Conservation (phyloP, 2,329 filamentous ascomycete species). For the Coniochaeta ligniaria region DNA sequence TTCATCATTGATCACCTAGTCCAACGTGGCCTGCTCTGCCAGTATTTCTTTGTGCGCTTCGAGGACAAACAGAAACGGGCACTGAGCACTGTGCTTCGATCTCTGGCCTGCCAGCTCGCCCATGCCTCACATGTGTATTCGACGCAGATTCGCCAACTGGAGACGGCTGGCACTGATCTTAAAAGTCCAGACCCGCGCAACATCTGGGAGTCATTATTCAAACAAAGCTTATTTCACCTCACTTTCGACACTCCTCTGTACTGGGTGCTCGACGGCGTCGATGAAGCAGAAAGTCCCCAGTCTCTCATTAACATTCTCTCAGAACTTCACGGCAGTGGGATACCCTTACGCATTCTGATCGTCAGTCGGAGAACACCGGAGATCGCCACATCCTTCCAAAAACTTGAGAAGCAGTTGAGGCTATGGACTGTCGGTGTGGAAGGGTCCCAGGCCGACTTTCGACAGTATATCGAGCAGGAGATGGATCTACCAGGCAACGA, state of each 20-base stretch:
- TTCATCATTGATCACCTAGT: constrained; percentile 8
- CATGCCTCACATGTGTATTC: constrained; percentile 11
- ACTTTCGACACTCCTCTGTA: constrained; percentile 18
- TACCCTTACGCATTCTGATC: constrained; percentile 21
- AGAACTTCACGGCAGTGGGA: constrained; percentile 10
- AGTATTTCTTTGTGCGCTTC: constrained; percentile 19
- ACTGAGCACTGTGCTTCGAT: constrained; percentile 17
- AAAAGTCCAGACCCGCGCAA: constrained; percentile 14
- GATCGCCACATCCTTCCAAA: constrained; percentile 10
- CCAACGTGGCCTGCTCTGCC: constrained; percentile 6
- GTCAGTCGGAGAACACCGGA: constrained; percentile 19
- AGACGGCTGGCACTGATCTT: constrained; percentile 14
- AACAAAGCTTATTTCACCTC: constrained; percentile 19
- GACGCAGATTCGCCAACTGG: constrained; percentile 15
- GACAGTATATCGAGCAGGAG: constrained; percentile 11
- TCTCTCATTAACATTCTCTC: constrained; percentile 19
- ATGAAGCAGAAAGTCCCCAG: constrained; percentile 23
- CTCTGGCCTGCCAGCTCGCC: constrained; percentile 23
- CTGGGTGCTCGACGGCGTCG: constrained; percentile 30
- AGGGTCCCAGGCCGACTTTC: constrained; percentile 12
- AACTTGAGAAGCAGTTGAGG: constrained; percentile 3
- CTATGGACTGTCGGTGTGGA: constrained; percentile 7
- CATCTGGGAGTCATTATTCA: constrained; percentile 25
- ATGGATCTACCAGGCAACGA: constrained; percentile 9
- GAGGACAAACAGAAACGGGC: constrained; percentile 13